Conservation (phyloP, 2,329 filamentous ascomycete species). For the Pyricularia grisea region DNA sequence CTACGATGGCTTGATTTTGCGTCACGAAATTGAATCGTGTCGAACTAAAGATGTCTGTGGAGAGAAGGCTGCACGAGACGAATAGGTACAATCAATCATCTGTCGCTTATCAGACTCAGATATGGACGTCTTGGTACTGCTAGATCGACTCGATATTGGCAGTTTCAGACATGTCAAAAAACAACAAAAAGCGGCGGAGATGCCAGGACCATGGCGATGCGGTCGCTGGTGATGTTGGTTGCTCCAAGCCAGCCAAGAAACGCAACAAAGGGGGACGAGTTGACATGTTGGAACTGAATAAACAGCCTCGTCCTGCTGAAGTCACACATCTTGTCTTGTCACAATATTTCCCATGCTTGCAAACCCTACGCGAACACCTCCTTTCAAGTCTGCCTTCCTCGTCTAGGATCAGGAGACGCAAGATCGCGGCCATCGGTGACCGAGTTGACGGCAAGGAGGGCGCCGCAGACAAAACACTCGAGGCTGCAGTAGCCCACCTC, state of each 20-base stretch:
- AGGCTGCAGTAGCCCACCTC: constrained; percentile 40
- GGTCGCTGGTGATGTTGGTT: not conserved
- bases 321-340: constrained; percentile 53
- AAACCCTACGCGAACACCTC: constrained; percentile 62
- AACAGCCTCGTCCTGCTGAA: not conserved
- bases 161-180: not conserved
- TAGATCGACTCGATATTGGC: not conserved
- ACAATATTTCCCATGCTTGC: constrained; percentile 56
- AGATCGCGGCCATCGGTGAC: constrained; percentile 36
- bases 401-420: constrained; percentile 53
- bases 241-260: constrained; percentile 12
- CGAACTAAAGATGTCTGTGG: not conserved
- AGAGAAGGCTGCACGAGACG: not conserved
- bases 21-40: not conserved
- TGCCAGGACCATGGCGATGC: constrained; percentile 1
- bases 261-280: constrained; percentile 6
- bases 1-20: not conserved
- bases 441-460: constrained; percentile 11
- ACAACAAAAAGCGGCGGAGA: not conserved
- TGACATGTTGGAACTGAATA: not conserved
- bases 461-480: constrained; percentile 12
- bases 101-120: not conserved
- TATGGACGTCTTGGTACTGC: not conserved
- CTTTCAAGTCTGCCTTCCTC: constrained; percentile 54
- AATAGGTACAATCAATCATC: not conserved